Conservation (phyloP, 2,329 filamentous ascomycete species). For the Exophiala phaeomuriformis region DNA sequence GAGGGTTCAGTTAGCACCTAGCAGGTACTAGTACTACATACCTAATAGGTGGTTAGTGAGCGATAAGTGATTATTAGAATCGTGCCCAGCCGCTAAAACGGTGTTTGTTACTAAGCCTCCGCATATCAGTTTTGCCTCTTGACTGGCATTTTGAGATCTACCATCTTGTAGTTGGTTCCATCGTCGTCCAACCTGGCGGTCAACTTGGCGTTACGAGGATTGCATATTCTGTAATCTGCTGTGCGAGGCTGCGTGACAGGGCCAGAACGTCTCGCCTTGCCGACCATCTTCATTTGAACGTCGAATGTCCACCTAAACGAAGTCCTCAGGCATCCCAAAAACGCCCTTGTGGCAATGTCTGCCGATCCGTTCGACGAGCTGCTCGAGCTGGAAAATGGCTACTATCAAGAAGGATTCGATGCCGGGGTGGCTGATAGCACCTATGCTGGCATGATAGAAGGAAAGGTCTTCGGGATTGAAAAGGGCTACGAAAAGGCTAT, state of each 20-base stretch:
- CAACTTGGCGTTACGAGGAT: no score
- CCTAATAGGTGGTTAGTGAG: no score
- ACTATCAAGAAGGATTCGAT: conserved; percentile 75
- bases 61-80: background rate
- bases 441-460: conserved; percentile 73
- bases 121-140: background rate
- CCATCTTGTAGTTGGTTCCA: no score
- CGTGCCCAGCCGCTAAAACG: conserved; percentile 3
- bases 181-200: no score
- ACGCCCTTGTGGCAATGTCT: conserved; percentile 30
- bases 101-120: conserved; percentile 19
- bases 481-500: conserved; percentile 91
- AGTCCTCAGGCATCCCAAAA: background rate
- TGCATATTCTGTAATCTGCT: no score
- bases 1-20: background rate
- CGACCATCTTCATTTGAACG: background rate
- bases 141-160: no score
- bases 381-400: conserved; percentile 56
- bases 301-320: background rate
- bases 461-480: conserved; percentile 80
- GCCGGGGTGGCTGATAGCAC: conserved; percentile 69
- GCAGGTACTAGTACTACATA: no score
- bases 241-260: no score
- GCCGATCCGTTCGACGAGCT: conserved; percentile 50
- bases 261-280: background rate